A percentile compares a stretch with the other conserved stretches of the same genome.
phyloP scores from a whole-genome alignment of 108 stramenopile genomes.

The Skeletonema marinoi region DNA sequence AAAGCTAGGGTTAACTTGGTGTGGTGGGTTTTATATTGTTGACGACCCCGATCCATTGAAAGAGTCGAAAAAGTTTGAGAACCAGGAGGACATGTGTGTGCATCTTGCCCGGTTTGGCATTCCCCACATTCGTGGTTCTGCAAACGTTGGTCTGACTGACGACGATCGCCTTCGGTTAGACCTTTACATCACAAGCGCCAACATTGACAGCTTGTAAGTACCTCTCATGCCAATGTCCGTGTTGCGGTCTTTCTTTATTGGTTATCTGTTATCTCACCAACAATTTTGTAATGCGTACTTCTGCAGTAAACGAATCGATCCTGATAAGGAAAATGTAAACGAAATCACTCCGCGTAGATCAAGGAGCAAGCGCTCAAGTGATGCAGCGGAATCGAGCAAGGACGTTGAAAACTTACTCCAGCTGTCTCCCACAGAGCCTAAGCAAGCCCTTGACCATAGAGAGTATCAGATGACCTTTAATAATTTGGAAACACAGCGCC shows the following conservation, averaged over 20 bases:
- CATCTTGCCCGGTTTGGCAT: slow-evolving; percentile 44
- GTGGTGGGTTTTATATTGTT: slow-evolving; percentile 8
- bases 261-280: not conserved
- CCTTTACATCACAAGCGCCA: slow-evolving; percentile 13
- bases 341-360: slow-evolving; percentile 18
- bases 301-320: slow-evolving; percentile 22
- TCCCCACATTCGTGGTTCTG: not conserved
- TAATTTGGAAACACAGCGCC: not conserved
- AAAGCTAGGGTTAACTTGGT: slow-evolving; percentile 29
- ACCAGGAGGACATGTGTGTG: slow-evolving; percentile 5
- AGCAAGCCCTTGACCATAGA: slow-evolving; percentile 1
- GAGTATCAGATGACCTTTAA: slow-evolving; percentile 12
- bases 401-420: not conserved
- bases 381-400: not conserved
- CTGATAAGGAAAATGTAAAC: slow-evolving; percentile 2
- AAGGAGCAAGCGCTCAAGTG: not conserved
- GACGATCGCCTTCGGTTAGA: slow-evolving; percentile 31
- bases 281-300: not conserved
- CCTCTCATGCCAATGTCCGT: not conserved
- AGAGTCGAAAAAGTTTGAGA: slow-evolving; percentile 14
- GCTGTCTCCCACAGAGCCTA: not conserved
- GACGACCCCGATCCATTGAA: slow-evolving; percentile 7
- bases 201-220: slow-evolving; percentile 33
- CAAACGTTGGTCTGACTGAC: not conserved
- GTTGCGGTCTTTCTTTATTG: not conserved